Evolutionary conservation across 2,329 filamentous ascomycete genomes (phyloP), one percentile per base, ranked within the genome.

Genomic region (Aspergillus ruber): DNA sequence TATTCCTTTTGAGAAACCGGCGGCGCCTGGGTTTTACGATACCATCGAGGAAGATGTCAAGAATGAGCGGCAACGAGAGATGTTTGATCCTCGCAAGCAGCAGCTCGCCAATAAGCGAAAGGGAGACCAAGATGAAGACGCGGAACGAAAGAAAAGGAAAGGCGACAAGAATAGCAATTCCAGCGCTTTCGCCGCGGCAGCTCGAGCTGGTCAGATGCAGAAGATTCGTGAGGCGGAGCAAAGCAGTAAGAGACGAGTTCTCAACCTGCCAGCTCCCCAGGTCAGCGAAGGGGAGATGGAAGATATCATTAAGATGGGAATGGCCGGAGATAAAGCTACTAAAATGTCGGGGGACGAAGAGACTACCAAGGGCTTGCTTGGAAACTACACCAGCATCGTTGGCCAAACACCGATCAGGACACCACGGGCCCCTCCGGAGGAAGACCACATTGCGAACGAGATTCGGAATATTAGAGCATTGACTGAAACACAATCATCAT

Each of bases 281-380:
- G 89, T 98, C 59, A 85, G 88, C 66, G 93, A 98, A 62, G 80
- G 83, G 39, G 93, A 98, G 70, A 76, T 98, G 50, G 93, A 98
- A 63, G 90, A 96, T 56, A 97, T 98, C 61, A 89, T 98, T 55
- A 98, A 98, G 75, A 95, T 97, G 90, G 91, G 93, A 40, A 87
- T 95, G 80, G 82, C 90, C 50, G 93, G 91, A 33, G 90, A 96
- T 62, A 84, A 85, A 44, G 93, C 93, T 39, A 90, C 84, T 60
- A 74, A 78, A 53, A 76, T 87, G 65, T 88, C 88, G 4, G 81
- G 81, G 40, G 82, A 83, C 45, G 86, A 87, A 64, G 89, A 95
- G 83, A 89, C 62, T 83, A 95, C 90, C 0, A 82, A 86, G 55
- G 90, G 90, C 4, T 76, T 98, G 41, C 80, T 97, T 49, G 89